Evolutionary conservation across 2,329 filamentous ascomycete species (phyloP).

Genomic region (Calonectria pteridis): DNA sequence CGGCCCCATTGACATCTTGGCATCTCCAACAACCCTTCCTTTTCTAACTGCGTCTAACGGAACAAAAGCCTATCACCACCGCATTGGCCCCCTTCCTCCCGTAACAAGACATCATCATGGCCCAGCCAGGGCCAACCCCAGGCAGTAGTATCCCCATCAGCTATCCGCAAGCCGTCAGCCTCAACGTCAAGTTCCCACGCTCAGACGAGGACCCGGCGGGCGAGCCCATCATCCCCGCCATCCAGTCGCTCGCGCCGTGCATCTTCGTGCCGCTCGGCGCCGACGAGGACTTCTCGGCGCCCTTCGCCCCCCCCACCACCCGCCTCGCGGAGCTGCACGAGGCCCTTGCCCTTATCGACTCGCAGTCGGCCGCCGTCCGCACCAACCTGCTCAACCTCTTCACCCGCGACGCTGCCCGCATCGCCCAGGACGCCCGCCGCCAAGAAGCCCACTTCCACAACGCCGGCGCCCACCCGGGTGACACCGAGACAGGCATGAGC

Average conservation of each 20-base stretch:
- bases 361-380: slow-evolving; percentile 44
- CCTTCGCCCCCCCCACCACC: slow-evolving; percentile 29
- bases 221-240: slow-evolving; percentile 29
- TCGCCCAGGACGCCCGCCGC: slow-evolving; percentile 38
- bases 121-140: neutral
- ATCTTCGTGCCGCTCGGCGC: slow-evolving; percentile 51
- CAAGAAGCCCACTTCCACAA: slow-evolving; percentile 29
- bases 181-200: neutral
- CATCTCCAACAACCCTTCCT: neutral
- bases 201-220: slow-evolving; percentile 29
- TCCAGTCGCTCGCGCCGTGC: slow-evolving; percentile 43
- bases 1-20: neutral
- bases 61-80: neutral
- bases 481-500: slow-evolving; percentile 18
- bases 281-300: slow-evolving; percentile 36
- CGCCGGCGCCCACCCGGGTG: neutral
- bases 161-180: neutral
- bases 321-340: slow-evolving; percentile 34
- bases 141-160: neutral
- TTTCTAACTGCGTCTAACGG: neutral
- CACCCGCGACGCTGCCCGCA: slow-evolving; percentile 49
- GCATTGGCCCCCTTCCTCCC: neutral
- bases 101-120: no score
- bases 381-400: slow-evolving; percentile 48
- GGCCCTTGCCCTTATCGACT: slow-evolving; percentile 39